phyloP scores from a whole-genome alignment of 192 early-diverging fungal species.

The Coemansia javaensis region DNA sequence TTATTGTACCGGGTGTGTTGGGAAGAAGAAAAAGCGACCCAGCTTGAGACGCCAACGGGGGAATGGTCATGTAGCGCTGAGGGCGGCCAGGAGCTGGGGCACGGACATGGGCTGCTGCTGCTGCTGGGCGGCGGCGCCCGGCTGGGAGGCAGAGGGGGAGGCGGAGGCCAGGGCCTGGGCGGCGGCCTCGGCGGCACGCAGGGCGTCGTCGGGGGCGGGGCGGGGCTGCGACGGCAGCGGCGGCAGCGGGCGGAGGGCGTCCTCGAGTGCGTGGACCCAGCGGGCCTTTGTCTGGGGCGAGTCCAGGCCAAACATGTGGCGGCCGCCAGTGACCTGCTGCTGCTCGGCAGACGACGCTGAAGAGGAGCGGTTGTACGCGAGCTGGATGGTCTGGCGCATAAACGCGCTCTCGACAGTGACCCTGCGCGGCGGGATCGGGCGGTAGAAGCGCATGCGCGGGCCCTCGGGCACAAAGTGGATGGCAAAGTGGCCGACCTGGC shows the following conservation, averaged over 20 bases:
- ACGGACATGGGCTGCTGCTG: too few species aligned
- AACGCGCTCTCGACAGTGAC: conserved; percentile 51
- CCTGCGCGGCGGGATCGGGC: conserved; percentile 43
- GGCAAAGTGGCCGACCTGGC: conserved; percentile 37
- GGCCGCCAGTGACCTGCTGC: conserved; percentile 17
- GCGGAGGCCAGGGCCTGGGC: conserved; percentile 34
- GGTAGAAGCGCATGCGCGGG: conserved; percentile 45
- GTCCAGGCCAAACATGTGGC: conserved; percentile 51
- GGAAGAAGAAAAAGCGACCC: too few species aligned
- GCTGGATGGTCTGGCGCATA: conserved; percentile 50
- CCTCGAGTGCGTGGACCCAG: conserved; percentile 37
- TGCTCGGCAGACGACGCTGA: background rate
- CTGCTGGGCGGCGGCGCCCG: background rate
- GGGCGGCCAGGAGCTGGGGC: too few species aligned
- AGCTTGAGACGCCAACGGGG: too few species aligned
- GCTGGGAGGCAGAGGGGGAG: too few species aligned
- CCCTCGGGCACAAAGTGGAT: conserved; percentile 47
- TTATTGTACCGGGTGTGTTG: too few species aligned
- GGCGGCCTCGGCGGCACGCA: conserved; percentile 24
- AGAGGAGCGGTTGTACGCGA: conserved; percentile 34
- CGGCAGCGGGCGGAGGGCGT: conserved; percentile 4
- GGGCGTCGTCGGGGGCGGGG: conserved; percentile 14
- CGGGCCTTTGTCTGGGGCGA: conserved; percentile 27
- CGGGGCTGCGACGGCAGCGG: conserved; percentile 7
- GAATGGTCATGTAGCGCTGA: too few species aligned